Conservation (phyloP, 768 basidiomycete genomes). For the Boletus reticuloceps region DNA sequence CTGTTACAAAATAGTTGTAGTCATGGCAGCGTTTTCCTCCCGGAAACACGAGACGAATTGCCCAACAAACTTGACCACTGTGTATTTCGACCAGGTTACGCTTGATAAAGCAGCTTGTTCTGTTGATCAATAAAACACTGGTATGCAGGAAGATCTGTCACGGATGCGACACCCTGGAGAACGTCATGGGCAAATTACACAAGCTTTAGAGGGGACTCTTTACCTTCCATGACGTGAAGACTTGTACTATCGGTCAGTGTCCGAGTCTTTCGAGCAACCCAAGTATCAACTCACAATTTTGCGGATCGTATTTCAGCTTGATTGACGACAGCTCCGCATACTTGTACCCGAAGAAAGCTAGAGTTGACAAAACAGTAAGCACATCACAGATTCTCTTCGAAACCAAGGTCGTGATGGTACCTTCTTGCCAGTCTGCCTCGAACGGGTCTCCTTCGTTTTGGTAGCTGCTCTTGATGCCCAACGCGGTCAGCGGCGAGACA, state of each 20-base stretch:
- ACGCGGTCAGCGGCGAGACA: conserved; percentile 6
- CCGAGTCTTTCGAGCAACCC: not conserved
- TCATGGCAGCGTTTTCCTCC: too few relatives aligned
- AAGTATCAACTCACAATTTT: conserved; percentile 12
- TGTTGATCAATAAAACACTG: conserved; percentile 1
- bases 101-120: conserved; percentile 1
- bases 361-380: not conserved
- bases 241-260: not conserved
- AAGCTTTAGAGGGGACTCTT: not conserved
- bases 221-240: conserved; percentile 22
- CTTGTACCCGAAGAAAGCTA: conserved; percentile 24
- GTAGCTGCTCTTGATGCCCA: conserved; percentile 22
- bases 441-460: conserved; percentile 21
- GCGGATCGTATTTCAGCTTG: conserved; percentile 22
- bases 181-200: not conserved
- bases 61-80: too few relatives aligned
- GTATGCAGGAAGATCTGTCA: not conserved
- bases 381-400: not conserved
- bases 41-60: too few relatives aligned
- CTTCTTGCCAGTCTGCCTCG: conserved; percentile 20
- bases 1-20: conserved; percentile 2
- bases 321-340: conserved; percentile 13
- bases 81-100: not conserved
- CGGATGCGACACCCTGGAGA: conserved; percentile 2
- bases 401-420: not conserved